Evolutionary conservation across 1,139 yeast genomes (phyloP), one percentile per base, ranked within the genome.

Genomic region (Blastobotrys raffinosifermentans): DNA sequence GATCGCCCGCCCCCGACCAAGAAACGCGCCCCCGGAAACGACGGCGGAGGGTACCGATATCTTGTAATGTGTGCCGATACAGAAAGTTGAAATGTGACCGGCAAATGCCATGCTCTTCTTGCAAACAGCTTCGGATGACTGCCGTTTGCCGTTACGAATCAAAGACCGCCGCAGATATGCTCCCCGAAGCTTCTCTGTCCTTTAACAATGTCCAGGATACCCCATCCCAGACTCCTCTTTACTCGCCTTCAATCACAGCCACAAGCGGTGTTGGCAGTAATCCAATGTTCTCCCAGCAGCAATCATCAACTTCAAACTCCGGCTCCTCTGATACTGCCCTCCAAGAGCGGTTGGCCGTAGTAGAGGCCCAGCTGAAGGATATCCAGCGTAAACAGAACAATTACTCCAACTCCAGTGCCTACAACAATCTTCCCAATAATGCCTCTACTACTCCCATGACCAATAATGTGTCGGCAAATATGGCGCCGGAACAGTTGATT

Each of bases 71-170:
- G 2, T 50, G 54, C 36, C 40, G 54, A 19, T 40, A 47, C 22
- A 39, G 53, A 11, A 50, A 50, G 29, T 45, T 49, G 20, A 50
- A 49, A 40, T 50, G 54, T 35, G 52, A 50, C 38, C 40, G 53
- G 2, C 41, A 41, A 19, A 43, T 41, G 16, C 54, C 54, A 8
- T 50, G 54, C 32, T 34, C 45, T 8, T 48, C 53, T 3, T 50
- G 54, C 33, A 32, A 29, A n/a, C 25, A 45, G 11, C 44, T 50
- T 15, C 31, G 40, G 14, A 32, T 47, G 19, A 35, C 41, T 15
- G 38, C 43, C 17, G 25, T 34, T 15, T 50, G 54, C 26, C 33
- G 37, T 8, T 50, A 43, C 38, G 51, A 49, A 26, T 32, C 41
- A 5, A 19, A 30, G 32, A 19, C 20, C 13, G 19, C 25, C 11